Evolutionary conservation across 2,329 filamentous ascomycete genomes (phyloP).

Genomic region (Sarocladium oryzae): DNA sequence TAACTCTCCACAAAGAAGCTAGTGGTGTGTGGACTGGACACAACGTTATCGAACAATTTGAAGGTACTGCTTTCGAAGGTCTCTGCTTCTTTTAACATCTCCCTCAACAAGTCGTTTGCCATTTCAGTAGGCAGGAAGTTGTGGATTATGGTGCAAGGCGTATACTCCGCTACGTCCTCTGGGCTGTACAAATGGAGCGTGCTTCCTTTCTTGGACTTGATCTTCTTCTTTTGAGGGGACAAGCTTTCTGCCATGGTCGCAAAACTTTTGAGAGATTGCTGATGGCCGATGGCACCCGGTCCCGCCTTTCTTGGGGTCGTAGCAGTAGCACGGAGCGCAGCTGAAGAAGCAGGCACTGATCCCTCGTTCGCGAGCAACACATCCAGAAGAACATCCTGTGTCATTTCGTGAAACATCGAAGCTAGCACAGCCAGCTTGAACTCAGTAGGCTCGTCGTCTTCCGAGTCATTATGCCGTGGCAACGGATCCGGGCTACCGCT

Average conservation of each 20-base stretch:
- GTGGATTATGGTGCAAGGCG: constrained; percentile 86
- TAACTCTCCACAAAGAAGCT: constrained; percentile 75
- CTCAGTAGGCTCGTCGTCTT: constrained; percentile 74
- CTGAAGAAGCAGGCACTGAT: constrained; percentile 59
- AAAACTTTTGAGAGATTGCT: constrained; percentile 57
- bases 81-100: constrained; percentile 67
- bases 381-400: constrained; percentile 67
- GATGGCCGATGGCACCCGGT: constrained; percentile 40
- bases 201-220: constrained; percentile 67
- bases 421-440: constrained; percentile 79
- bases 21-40: constrained; percentile 77
- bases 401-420: constrained; percentile 62
- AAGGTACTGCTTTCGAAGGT: constrained; percentile 69
- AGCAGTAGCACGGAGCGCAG: constrained; percentile 38
- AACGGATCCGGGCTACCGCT: constrained; percentile 16
- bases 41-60: constrained; percentile 81
- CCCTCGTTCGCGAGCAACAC: constrained; percentile 72
- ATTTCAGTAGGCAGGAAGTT: constrained; percentile 72
- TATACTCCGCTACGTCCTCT: constrained; percentile 71
- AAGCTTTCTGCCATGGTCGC: constrained; percentile 17
- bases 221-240: constrained; percentile 33
- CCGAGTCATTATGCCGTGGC: constrained; percentile 9
- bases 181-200: constrained; percentile 82
- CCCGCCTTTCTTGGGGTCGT: constrained; percentile 25
- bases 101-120: constrained; percentile 66